A percentile compares a stretch with the other conserved stretches of the same genome.
Conservation (phyloP, 441 rosid genomes). For the Mallotus repandus region DNA sequence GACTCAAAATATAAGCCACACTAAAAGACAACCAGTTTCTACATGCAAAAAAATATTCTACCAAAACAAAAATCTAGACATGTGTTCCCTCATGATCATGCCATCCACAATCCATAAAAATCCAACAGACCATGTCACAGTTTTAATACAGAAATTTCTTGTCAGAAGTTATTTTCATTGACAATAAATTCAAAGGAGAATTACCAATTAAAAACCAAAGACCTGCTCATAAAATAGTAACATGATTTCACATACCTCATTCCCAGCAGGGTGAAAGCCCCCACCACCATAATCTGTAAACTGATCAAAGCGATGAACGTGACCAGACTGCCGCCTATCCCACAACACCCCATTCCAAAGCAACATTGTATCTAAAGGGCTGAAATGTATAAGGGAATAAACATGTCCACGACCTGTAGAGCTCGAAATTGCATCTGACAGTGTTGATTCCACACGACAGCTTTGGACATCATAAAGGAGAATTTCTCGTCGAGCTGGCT, state of each 20-base stretch:
- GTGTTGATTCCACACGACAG: conserved; percentile 47
- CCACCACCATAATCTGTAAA: conserved; percentile 98
- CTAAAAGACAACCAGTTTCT: not conserved
- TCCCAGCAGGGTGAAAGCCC: conserved; percentile 98
- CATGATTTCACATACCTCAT: conserved; percentile 59
- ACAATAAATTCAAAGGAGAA: not conserved
- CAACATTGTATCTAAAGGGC: conserved; percentile 79
- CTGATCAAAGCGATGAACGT: conserved; percentile 81
- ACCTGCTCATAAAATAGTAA: not conserved
- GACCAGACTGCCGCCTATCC: conserved; percentile 69
- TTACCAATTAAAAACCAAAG: not conserved
- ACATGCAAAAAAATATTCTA: not conserved
- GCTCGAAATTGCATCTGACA: conserved; percentile 58
- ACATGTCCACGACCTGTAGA: conserved; percentile 70
- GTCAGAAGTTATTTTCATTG: not conserved
- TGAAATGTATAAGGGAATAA: conserved; percentile 84
- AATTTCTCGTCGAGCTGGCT: conserved; percentile 67
- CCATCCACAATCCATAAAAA: not conserved
- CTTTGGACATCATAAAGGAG: conserved; percentile 87
- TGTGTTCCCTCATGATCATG: not conserved
- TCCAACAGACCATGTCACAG: not conserved
- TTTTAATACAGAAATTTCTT: not conserved
- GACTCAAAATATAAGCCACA: not conserved
- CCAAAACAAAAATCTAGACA: not conserved
- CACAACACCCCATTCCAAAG: conserved; percentile 95